A percentile compares a stretch with the other conserved stretches of the same genome.
These are phyloP conservation scores for Auriscalpium microsporum DNA, from an alignment of 768 basidiomycete genomes.

Conservation along the genomic window DNA sequence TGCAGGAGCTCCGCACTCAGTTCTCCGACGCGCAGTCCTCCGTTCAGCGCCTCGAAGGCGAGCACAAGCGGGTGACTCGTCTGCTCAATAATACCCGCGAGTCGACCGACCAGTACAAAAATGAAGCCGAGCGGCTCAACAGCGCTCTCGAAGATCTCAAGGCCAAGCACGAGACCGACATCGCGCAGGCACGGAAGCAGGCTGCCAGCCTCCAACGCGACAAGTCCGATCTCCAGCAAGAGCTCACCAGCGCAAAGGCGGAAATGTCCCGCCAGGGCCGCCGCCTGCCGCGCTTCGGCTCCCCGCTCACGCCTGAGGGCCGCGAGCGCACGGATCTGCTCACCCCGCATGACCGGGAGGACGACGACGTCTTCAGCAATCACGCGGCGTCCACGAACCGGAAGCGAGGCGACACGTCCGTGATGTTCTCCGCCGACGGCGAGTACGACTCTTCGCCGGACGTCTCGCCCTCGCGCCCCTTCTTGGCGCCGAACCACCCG, in stretches of 20 bases:
- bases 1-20: constrained; percentile 78
- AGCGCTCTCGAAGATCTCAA: constrained; percentile 63
- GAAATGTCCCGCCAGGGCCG: constrained; percentile 61
- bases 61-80: constrained; percentile 74
- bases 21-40: constrained; percentile 58
- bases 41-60: constrained; percentile 64
- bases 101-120: constrained; percentile 76
- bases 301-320: constrained; percentile 64
- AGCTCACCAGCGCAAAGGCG: constrained; percentile 66
- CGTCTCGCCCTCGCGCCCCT: constrained; percentile 49
- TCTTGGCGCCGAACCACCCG: constrained; percentile 67
- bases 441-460: constrained; percentile 50
- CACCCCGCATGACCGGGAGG: constrained; percentile 49
- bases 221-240: constrained; percentile 82
- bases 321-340: constrained; percentile 22
- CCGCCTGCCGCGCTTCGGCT: constrained; percentile 56
- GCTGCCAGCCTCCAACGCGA: constrained; percentile 85
- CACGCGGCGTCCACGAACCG: constrained; percentile 51
- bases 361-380: constrained; percentile 56
- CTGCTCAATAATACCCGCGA: constrained; percentile 68
- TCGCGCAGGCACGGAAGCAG: constrained; percentile 84
- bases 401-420: constrained; percentile 45
- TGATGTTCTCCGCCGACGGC: constrained; percentile 35
- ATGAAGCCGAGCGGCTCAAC: constrained; percentile 69
- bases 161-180: constrained; percentile 88